Evolutionary conservation across 108 stramenopile genomes (phyloP).

Genomic region (Skeletonema menzelii): DNA sequence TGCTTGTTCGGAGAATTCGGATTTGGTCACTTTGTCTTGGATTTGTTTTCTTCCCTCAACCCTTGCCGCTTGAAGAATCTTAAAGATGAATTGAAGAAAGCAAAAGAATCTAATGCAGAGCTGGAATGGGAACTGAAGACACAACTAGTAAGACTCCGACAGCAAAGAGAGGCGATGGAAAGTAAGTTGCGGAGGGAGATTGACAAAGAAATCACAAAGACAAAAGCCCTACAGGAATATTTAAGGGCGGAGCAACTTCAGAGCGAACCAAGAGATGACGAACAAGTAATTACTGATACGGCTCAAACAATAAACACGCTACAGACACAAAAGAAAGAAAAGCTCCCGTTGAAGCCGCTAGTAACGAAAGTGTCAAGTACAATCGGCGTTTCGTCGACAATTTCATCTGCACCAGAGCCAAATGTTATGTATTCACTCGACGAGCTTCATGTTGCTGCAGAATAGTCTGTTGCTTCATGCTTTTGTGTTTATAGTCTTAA

Average conservation of each 20-base stretch:
- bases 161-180: constrained; percentile 1
- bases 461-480: neutral
- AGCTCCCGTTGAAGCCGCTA: neutral
- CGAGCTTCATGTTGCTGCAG: neutral
- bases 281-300: neutral
- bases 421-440: neutral
- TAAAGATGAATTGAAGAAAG: neutral
- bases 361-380: neutral
- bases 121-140: constrained; percentile 5
- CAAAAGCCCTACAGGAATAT: neutral
- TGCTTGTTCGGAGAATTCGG: constrained; percentile 22
- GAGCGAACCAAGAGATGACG: neutral
- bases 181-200: neutral
- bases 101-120: neutral
- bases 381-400: neutral
- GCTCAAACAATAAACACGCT: neutral
- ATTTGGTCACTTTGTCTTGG: constrained; percentile 40
- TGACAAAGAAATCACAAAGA: neutral
- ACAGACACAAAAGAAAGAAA: neutral
- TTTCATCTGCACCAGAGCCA: neutral
- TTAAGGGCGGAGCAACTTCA: neutral
- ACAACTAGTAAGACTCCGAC: neutral
- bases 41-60: constrained; percentile 10
- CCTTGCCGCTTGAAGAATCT: neutral
- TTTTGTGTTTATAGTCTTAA: neutral